Base-by-base conservation (phyloP, 345 rosid genomes). In the Ailanthus altissimus region DNA sequence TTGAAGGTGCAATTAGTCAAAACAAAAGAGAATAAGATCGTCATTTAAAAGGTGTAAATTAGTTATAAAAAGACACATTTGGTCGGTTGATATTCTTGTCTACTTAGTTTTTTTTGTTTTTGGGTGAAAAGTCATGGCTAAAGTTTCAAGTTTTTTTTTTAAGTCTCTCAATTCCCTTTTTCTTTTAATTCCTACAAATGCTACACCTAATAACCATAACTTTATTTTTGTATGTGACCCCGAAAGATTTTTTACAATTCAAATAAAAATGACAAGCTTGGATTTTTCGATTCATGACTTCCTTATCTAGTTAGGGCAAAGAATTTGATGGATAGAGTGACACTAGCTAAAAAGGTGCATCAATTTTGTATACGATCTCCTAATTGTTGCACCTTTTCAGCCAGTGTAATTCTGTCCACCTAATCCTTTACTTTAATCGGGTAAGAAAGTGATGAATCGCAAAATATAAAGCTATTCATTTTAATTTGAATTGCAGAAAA, bases 251-350 rank as follows among this genome's bases (percentile, higher is more conserved):
- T 2, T 38, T 0, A 10, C 8, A 2, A 64, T 82, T 10, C 77
- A 79, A 6, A 2, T 82, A 20, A 54, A 85, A 40, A 57, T 70
- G 73, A 70, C 78, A 11, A 18, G 2, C 67, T 80, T 78, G 2
- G 3, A 60, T 80, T 78, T 40, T 85, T 86, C 26, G 80, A 85
- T 13, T 18, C 59, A 6, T 70, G 76, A 0, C 62, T 84, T 85
- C 25, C 87, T 2, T 84, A 74, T 47, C 53, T 71, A 5, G 75
- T 28, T 0, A 81, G 89, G 66, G 91, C 78, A 0, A 75, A 25
- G 13, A 86, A 85, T 32, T 73, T 88, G 72, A 85, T 84, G 8
- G 76, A 73, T 32, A 67, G 56, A 9, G 75, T 88, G 84, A 79
- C 81, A 2, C 45, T 86, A 12, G 8, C 7, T 0, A 86, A 86